A percentile compares a stretch with the other conserved stretches of the same genome.
phyloP scores from a whole-genome alignment of 108 stramenopile species.

The Epipyxis sp. region DNA sequence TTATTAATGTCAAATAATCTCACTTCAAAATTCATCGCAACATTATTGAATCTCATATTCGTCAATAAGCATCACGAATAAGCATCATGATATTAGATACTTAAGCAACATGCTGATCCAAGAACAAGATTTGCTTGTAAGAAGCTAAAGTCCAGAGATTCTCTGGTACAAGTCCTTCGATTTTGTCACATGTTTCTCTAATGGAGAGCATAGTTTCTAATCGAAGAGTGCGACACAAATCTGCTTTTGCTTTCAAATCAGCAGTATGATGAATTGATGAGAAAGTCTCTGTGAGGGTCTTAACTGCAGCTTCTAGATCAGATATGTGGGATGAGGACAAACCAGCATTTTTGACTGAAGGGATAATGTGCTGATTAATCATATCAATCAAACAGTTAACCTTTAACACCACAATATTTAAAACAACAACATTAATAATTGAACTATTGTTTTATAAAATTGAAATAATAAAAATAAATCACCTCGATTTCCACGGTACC shows the following conservation, averaged over 20 bases:
- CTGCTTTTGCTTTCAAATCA: slow-evolving; percentile 63
- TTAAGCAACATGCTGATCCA: slow-evolving; percentile 26
- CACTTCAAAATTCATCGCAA: too few species aligned
- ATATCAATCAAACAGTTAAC: slow-evolving; percentile 80
- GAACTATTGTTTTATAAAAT: too few species aligned
- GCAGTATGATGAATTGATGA: slow-evolving; percentile 29
- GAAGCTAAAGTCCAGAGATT: slow-evolving; percentile 85
- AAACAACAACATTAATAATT: too few species aligned
- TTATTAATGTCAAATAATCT: too few species aligned
- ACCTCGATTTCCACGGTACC: slow-evolving; percentile 90
- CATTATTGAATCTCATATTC: too few species aligned
- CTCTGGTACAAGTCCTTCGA: slow-evolving; percentile 81
- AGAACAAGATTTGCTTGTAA: slow-evolving; percentile 86
- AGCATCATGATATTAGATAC: too few species aligned
- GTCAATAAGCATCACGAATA: too few species aligned
- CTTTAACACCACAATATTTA: too few species aligned
- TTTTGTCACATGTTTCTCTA: slow-evolving; percentile 75
- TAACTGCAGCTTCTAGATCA: slow-evolving; percentile 51
- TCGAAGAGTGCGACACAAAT: slow-evolving; percentile 73
- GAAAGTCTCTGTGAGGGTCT: background rate
- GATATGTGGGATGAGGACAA: too few species aligned
- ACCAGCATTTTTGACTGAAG: slow-evolving; percentile 64
- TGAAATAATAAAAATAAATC: too few species aligned
- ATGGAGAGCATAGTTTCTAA: slow-evolving; percentile 80
- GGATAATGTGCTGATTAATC: slow-evolving; percentile 89